phyloP scores from a whole-genome alignment of 163 green algal genomes.

The Chloroidium sp. region DNA sequence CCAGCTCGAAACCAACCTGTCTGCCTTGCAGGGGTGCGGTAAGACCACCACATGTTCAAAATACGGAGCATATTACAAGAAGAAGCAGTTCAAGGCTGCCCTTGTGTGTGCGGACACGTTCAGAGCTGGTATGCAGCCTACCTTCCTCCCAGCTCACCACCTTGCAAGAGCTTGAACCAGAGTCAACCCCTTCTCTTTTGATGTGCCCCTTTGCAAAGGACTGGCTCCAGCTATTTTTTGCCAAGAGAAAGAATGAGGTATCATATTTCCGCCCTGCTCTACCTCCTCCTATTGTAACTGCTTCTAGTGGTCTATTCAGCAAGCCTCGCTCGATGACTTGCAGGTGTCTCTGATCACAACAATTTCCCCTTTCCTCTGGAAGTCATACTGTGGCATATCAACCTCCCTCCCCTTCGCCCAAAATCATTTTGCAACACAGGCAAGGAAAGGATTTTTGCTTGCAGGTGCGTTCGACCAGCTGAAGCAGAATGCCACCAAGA shows the following conservation, averaged over 20 bases:
- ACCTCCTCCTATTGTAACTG: no score
- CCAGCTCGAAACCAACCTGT: background rate
- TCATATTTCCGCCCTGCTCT: no score
- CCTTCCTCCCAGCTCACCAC: background rate
- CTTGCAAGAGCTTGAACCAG: background rate
- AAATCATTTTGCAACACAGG: no score
- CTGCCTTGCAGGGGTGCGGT: constrained; percentile 51
- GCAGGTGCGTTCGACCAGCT: constrained; percentile 74
- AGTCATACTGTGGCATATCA: background rate
- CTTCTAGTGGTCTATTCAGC: no score
- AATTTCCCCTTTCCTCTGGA: no score
- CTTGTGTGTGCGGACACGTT: constrained; percentile 99
- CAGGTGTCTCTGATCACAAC: no score
- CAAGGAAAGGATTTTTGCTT: background rate
- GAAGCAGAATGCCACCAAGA: constrained; percentile 99
- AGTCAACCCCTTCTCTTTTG: no score
- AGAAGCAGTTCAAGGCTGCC: constrained; percentile 95
- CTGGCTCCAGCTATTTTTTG: no score
- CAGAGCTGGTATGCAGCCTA: constrained; percentile 60
- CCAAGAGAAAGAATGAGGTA: no score
- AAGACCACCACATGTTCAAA: constrained; percentile 99
- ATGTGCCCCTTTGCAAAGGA: no score
- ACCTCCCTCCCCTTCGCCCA: background rate
- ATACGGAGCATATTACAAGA: constrained; percentile 92
- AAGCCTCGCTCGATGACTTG: no score